These are phyloP conservation scores for Eutrema salsugineum DNA, from an alignment of 441 rosid species.

Conservation along the genomic window DNA sequence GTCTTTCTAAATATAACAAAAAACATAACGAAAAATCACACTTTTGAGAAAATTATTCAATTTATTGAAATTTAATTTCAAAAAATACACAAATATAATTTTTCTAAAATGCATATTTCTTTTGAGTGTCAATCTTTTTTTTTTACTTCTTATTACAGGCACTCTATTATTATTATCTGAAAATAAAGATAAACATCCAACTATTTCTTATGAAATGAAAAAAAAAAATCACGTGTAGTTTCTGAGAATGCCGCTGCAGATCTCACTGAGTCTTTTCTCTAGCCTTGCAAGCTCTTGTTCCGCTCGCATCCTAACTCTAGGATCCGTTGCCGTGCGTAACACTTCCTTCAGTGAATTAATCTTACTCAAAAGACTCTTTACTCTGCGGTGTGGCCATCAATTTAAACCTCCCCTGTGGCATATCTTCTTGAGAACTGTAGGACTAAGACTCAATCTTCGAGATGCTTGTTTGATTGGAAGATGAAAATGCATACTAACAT, in stretches of 20 bases:
- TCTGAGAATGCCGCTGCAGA: constrained; percentile 18
- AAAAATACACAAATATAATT: too few species aligned
- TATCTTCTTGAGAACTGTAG: constrained; percentile 65
- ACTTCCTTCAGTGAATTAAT: constrained; percentile 1
- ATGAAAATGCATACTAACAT: constrained; percentile 40
- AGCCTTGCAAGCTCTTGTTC: constrained; percentile 32
- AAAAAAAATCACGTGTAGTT: too few species aligned
- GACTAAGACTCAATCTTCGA: constrained; percentile 40
- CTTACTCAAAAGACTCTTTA: constrained; percentile 39
- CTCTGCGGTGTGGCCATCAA: constrained; percentile 72
- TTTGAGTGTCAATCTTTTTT: too few species aligned
- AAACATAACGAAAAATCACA: too few species aligned
- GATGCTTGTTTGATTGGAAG: constrained; percentile 64
- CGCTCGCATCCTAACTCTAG: constrained; percentile 24
- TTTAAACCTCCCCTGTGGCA: constrained; percentile 45
- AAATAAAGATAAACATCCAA: too few species aligned
- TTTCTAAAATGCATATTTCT: too few species aligned
- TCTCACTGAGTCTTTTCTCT: constrained; percentile 15
- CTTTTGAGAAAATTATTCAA: too few species aligned
- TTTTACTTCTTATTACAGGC: too few species aligned
- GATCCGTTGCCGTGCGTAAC: constrained; percentile 7
- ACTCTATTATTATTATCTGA: too few species aligned
- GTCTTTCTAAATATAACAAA: too few species aligned
- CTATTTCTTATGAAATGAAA: too few species aligned
- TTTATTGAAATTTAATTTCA: too few species aligned